These are phyloP conservation scores for Lactarius sanguifluus DNA, from an alignment of 768 basidiomycete genomes.

Conservation along the genomic window DNA sequence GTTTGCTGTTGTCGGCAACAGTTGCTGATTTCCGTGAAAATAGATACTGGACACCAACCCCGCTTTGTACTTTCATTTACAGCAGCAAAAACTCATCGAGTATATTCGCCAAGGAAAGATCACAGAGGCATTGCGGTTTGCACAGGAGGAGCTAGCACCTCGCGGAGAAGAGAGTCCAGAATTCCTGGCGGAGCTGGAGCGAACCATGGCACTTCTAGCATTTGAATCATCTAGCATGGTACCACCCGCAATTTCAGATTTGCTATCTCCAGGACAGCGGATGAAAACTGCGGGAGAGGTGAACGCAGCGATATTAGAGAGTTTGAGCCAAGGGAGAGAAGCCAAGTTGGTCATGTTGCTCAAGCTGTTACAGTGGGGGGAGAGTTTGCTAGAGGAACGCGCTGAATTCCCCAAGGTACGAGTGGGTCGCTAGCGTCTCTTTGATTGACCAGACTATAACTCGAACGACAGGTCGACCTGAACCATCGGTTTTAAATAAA, in stretches of 20 bases:
- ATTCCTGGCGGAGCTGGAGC: conserved; percentile 88
- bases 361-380: conserved; percentile 87
- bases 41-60: conserved; percentile 98
- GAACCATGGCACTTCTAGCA: conserved; percentile 90
- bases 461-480: conserved; percentile 19
- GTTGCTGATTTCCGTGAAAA: conserved; percentile 32
- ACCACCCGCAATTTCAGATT: conserved; percentile 68
- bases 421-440: conserved; percentile 32
- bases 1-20: neutral
- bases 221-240: conserved; percentile 64
- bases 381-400: conserved; percentile 70
- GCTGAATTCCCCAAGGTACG: conserved; percentile 79
- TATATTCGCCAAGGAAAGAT: conserved; percentile 82
- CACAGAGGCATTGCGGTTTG: conserved; percentile 81
- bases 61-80: conserved; percentile 89
- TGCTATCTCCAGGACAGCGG: conserved; percentile 83
- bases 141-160: conserved; percentile 90
- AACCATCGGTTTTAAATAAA: neutral
- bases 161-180: conserved; percentile 94
- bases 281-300: conserved; percentile 95
- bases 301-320: conserved; percentile 93
- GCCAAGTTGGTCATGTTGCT: conserved; percentile 84
- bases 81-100: conserved; percentile 95
- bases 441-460: neutral
- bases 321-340: conserved; percentile 87